Percentiles rank a stretch among this genome's conserved stretches.
Conservation (phyloP, 495 filamentous ascomycete species). For the Penicillium argentinense region DNA sequence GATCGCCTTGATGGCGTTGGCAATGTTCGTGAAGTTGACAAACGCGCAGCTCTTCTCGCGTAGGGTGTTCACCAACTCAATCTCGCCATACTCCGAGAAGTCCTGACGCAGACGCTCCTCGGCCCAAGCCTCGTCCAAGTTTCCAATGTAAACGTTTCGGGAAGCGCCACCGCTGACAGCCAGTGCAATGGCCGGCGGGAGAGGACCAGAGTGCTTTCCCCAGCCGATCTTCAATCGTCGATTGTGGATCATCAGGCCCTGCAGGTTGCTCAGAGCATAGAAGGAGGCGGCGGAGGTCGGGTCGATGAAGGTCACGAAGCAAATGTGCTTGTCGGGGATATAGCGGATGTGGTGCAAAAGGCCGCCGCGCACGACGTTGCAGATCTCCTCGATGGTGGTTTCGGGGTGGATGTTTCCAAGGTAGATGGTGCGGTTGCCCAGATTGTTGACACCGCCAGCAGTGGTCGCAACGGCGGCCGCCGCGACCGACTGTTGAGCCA, state of each 20-base stretch:
- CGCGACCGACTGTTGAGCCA: conserved; percentile 96
- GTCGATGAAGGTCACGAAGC: conserved; percentile 99
- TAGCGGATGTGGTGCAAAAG: conserved; percentile 97
- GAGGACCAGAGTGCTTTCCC: conserved; percentile 97
- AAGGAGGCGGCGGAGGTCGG: conserved; percentile 97
- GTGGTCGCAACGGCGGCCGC: conserved; percentile 95
- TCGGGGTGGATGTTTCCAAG: conserved; percentile 98
- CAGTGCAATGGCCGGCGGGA: conserved; percentile 93
- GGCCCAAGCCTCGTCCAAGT: conserved; percentile 94
- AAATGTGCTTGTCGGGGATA: conserved; percentile 99
- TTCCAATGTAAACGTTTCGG: conserved; percentile 96
- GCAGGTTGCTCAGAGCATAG: conserved; percentile 94
- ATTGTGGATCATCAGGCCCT: conserved; percentile 99
- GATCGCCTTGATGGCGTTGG: conserved; percentile 98
- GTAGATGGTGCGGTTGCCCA: conserved; percentile 97
- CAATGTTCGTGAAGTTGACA: conserved; percentile 99
- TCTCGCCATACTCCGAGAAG: conserved; percentile 97
- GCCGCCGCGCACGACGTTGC: conserved; percentile 92
- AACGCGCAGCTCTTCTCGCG: conserved; percentile 99
- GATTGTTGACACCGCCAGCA: conserved; percentile 93
- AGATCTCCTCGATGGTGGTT: conserved; percentile 98
- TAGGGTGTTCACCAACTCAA: conserved; percentile 93
- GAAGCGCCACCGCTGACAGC: conserved; percentile 94
- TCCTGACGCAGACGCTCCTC: conserved; percentile 95
- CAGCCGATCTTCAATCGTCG: conserved; percentile 96